A percentile compares a stretch with the other conserved stretches of the same genome.
phyloP scores from a whole-genome alignment of 73 alveolate species.

The Diophrys sp. region DNA sequence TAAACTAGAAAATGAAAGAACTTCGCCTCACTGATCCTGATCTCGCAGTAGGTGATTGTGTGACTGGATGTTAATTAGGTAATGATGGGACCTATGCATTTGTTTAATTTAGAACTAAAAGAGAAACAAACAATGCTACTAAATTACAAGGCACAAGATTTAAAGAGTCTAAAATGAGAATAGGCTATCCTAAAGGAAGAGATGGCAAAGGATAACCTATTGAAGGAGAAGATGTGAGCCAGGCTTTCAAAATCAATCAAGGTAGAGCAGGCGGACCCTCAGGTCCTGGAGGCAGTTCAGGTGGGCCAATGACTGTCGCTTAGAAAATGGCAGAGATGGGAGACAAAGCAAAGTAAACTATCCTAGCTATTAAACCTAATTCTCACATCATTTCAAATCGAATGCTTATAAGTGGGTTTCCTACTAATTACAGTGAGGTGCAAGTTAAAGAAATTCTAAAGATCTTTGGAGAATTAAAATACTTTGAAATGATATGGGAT shows the following conservation, averaged over 20 bases:
- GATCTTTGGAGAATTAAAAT: neutral
- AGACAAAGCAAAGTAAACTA: neutral
- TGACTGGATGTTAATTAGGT: neutral
- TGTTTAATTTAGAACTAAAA: neutral
- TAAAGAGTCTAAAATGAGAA: neutral
- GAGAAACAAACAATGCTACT: neutral
- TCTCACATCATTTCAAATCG: neutral
- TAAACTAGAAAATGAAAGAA: neutral
- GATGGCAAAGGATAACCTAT: no score
- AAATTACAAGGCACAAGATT: neutral
- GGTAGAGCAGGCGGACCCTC: no score
- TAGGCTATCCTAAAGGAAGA: neutral
- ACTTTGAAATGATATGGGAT: neutral
- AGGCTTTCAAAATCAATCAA: neutral
- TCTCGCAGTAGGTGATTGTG: neutral
- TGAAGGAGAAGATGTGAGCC: neutral
- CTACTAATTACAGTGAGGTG: neutral
- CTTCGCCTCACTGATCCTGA: neutral
- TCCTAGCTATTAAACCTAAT: neutral
- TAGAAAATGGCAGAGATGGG: neutral
- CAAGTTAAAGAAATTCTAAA: neutral
- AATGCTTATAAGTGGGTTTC: neutral
- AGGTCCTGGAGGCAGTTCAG: neutral
- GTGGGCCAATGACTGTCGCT: conserved; percentile 1
- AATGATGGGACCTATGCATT: neutral